phyloP scores from a whole-genome alignment of 768 basidiomycete species.

The Gymnopilus dilepis region DNA sequence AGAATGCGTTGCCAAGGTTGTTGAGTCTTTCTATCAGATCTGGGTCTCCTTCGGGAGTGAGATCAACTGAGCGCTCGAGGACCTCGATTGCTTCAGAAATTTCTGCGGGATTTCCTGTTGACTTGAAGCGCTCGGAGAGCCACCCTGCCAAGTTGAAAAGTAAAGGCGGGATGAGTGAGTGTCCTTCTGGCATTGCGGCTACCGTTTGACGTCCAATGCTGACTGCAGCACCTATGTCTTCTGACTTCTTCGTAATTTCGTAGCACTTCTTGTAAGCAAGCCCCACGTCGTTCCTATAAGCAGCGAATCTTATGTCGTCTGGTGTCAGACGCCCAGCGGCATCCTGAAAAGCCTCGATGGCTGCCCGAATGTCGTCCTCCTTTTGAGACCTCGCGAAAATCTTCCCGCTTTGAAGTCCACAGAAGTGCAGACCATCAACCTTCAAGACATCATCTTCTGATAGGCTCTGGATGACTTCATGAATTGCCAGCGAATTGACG shows the following conservation, averaged over 20 bases:
- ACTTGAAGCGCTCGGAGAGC: slow-evolving; percentile 16
- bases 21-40: neutral
- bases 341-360: neutral
- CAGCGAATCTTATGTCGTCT: neutral
- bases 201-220: neutral
- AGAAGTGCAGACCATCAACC: neutral
- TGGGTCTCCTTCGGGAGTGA: slow-evolving; percentile 5
- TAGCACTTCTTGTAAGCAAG: neutral
- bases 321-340: neutral
- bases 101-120: slow-evolving; percentile 17
- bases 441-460: neutral
- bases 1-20: slow-evolving; percentile 11
- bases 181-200: neutral
- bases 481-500: neutral
- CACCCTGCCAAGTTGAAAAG: slow-evolving; percentile 11
- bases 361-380: neutral
- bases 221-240: neutral
- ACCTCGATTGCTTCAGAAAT: slow-evolving; percentile 18
- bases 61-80: neutral
- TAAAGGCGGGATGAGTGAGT: neutral
- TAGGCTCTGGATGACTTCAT: neutral
- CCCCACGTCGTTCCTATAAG: neutral
- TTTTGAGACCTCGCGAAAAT: neutral
- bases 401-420: neutral
- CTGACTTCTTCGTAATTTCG: too few species aligned